A percentile compares a stretch with the other conserved stretches of the same genome.
phyloP scores from a whole-genome alignment of 768 basidiomycete species.

The Vararia minispora region DNA sequence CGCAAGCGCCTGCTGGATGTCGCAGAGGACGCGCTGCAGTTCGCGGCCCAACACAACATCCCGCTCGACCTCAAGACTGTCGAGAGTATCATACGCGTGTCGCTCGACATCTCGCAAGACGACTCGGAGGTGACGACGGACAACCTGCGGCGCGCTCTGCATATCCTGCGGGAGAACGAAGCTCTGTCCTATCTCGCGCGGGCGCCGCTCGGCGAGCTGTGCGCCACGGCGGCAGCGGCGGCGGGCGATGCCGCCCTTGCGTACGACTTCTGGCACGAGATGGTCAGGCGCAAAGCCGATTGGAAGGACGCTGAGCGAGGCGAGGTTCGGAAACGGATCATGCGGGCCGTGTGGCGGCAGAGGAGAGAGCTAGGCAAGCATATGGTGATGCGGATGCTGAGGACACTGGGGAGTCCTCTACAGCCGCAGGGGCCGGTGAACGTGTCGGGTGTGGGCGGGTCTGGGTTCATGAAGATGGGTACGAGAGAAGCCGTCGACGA shows the following conservation, averaged over 20 bases:
- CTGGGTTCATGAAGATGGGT: no score
- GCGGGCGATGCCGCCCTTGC: constrained; percentile 40
- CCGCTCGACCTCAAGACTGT: constrained; percentile 38
- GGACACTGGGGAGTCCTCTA: constrained; percentile 8
- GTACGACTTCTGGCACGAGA: constrained; percentile 45
- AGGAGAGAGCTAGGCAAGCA: constrained; percentile 19
- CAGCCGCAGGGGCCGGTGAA: no score
- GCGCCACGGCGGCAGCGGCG: constrained; percentile 38
- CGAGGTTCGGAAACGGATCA: constrained; percentile 31
- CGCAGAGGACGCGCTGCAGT: constrained; percentile 30
- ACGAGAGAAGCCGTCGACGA: no score
- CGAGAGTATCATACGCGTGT: constrained; percentile 13
- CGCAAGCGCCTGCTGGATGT: constrained; percentile 32
- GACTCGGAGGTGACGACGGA: constrained; percentile 17
- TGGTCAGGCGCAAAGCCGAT: constrained; percentile 33
- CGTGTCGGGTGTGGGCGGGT: no score
- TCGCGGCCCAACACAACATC: constrained; percentile 26
- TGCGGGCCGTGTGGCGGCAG: constrained; percentile 21
- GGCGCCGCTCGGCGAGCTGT: constrained; percentile 38
- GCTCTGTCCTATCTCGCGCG: constrained; percentile 27
- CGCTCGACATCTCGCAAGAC: constrained; percentile 14
- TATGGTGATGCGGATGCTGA: constrained; percentile 24
- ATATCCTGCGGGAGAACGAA: constrained; percentile 28
- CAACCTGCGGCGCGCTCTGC: constrained; percentile 31
- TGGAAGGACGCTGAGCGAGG: constrained; percentile 39